Percentiles rank a stretch among this genome's conserved stretches.
Evolutionary conservation across 129 eudicot genomes (phyloP).

Genomic region (Erigeron canadensis): DNA sequence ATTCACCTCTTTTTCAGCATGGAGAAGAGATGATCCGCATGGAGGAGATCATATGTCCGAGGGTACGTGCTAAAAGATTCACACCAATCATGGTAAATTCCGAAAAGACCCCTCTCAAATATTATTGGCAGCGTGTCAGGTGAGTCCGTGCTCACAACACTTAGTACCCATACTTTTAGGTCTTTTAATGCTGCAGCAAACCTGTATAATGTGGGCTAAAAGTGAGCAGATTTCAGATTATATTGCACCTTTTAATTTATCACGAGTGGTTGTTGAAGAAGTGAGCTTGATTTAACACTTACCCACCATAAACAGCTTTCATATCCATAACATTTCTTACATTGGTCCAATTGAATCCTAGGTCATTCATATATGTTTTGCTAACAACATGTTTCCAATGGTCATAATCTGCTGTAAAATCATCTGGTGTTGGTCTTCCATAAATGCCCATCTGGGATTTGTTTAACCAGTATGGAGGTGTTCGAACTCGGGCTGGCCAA

Average conservation of each 20-base stretch:
- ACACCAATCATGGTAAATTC: slow-evolving; percentile 96
- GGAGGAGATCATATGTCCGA: slow-evolving; percentile 80
- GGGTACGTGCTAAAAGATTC: slow-evolving; percentile 96
- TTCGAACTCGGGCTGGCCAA: slow-evolving; percentile 62
- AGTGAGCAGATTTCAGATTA: slow-evolving; percentile 5
- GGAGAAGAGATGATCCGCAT: slow-evolving; percentile 83
- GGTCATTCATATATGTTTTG: slow-evolving; percentile 51
- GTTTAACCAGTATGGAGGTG: slow-evolving; percentile 75
- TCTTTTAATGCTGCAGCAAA: slow-evolving; percentile 88
- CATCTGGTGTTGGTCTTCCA: slow-evolving; percentile 83
- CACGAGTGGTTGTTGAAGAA: neutral
- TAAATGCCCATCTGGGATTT: slow-evolving; percentile 73
- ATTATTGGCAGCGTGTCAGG: slow-evolving; percentile 91
- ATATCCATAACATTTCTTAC: slow-evolving; percentile 92
- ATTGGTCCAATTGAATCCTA: slow-evolving; percentile 77
- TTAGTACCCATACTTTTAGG: slow-evolving; percentile 80
- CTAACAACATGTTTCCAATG: slow-evolving; percentile 72
- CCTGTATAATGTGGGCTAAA: slow-evolving; percentile 36
- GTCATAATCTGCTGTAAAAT: slow-evolving; percentile 62
- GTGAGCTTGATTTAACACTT: slow-evolving; percentile 21
- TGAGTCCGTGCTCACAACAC: slow-evolving; percentile 69
- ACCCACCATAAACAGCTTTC: slow-evolving; percentile 98
- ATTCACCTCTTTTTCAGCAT: slow-evolving; percentile 59
- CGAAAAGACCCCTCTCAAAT: slow-evolving; percentile 81
- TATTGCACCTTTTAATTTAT: neutral